Percentiles rank a stretch among this genome's conserved stretches.
Conservation (phyloP, 2,329 filamentous ascomycete species). For the Xylariaceae sp. region DNA sequence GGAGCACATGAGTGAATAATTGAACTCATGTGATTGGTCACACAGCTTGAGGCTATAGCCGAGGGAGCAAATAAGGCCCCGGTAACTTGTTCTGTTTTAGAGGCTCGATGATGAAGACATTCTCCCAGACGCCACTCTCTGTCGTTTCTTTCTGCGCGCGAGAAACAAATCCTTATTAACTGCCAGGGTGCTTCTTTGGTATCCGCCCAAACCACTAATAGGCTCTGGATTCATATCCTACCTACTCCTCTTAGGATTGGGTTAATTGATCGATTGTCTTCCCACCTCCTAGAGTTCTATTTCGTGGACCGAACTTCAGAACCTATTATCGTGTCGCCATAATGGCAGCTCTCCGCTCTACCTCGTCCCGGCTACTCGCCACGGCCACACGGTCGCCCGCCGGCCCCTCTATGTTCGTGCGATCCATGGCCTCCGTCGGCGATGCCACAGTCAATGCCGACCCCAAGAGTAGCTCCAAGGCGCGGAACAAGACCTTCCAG, state of each 20-base stretch:
- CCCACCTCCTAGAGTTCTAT: slow-evolving; percentile 1
- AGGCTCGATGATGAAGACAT: slow-evolving; percentile 27
- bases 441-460: slow-evolving; percentile 58
- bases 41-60: slow-evolving; percentile 21
- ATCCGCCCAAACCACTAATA: neutral
- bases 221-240: slow-evolving; percentile 1
- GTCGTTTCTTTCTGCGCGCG: slow-evolving; percentile 6
- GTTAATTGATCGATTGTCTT: too few species aligned
- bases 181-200: slow-evolving; percentile 9
- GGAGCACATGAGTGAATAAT: slow-evolving; percentile 29
- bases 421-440: slow-evolving; percentile 51
- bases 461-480: slow-evolving; percentile 49
- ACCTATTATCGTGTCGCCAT: slow-evolving; percentile 18
- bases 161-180: slow-evolving; percentile 10
- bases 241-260: neutral
- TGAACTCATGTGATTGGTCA: slow-evolving; percentile 25
- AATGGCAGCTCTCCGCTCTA: slow-evolving; percentile 59
- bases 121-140: slow-evolving; percentile 20
- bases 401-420: slow-evolving; percentile 39
- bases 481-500: slow-evolving; percentile 87
- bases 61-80: slow-evolving; percentile 28
- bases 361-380: slow-evolving; percentile 47
- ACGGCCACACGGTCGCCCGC: slow-evolving; percentile 36
- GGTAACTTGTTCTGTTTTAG: slow-evolving; percentile 13
- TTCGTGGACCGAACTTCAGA: neutral